Evolutionary conservation across 2,329 filamentous ascomycete species (phyloP), one percentile per base, ranked within the genome.

Genomic region (Neopestalotiopsis rosae): DNA sequence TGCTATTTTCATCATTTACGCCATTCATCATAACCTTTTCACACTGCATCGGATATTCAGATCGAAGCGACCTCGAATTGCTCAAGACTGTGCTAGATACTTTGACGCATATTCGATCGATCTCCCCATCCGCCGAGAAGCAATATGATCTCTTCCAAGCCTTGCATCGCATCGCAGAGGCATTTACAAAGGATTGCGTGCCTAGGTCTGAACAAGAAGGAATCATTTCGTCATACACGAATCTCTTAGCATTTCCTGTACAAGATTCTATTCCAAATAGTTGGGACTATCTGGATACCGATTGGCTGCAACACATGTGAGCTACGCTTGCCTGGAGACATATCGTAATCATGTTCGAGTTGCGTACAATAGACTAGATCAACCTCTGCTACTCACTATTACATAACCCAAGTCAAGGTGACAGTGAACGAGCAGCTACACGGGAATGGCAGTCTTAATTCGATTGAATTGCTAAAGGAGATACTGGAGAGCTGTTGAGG

Each of bases 21-120:
- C 45, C 45, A 10, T 52, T n/a, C n/a, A 52, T 52, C 45, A 52
- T 52, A 52, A 52, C 45, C n/a, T 52, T 52, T 52, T 52, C 45
- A 10, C 45, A 52, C n/a, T 52, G 45, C n/a, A 24, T 52, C 3
- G 45, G 45, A 24, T 52, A 52, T 52, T 52, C n/a, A 9, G 45
- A 52, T 24, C n/a, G 20, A n/a, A 52, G 7, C 17, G 45, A 52
- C 45, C 45, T 52, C 45, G 45, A 52, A 24, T 24, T 52, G 2
- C 45, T 52, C 7, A 24, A 52, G n/a, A 52, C 45, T 10, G 45
- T 52, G 6, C n/a, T 52, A 6, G n/a, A 52, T 20, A 52, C 45
- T 52, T 7, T 52, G 6, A 17, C 45, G 45, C 45, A 24, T 24
- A 52, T 52, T n/a, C 17, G 45, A 12, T 52, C 45, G 7, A 20